Conservation (phyloP, 176 grass and related monocot genomes). For the Echinochloa phyllopogon region DNA sequence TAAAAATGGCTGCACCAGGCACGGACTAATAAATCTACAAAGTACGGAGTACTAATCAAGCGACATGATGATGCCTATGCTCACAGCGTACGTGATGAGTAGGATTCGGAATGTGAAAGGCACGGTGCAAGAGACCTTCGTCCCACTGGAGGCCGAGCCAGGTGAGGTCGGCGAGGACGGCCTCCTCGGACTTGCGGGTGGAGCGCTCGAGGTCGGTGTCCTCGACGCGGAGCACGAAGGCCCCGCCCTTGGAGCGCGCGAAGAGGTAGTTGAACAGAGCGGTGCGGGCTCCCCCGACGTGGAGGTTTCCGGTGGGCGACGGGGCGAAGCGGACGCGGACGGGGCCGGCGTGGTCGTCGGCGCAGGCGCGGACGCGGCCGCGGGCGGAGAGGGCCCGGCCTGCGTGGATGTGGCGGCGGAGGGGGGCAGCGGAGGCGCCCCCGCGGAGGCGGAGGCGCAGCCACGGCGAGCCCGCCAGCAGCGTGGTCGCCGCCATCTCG, state of each 20-base stretch:
- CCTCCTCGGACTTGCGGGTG: conserved; percentile 85
- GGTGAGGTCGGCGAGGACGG: conserved; percentile 77
- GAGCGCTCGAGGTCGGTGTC: conserved; percentile 93
- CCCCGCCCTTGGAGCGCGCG: conserved; percentile 74
- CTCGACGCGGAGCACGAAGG: conserved; percentile 86
- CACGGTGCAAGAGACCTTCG: conserved; percentile 57
- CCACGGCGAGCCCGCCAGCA: conserved; percentile 55
- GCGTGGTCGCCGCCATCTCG: conserved; percentile 48
- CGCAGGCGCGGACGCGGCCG: conserved; percentile 51
- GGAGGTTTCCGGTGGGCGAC: conserved; percentile 89
- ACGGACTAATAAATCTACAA: neutral
- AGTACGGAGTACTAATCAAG: neutral
- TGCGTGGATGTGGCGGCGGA: conserved; percentile 32
- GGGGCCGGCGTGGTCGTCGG: conserved; percentile 19
- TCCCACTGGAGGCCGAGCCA: conserved; percentile 97
- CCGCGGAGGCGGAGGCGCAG: conserved; percentile 62
- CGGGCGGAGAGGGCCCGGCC: conserved; percentile 51
- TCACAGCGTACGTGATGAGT: neutral
- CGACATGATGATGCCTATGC: neutral
- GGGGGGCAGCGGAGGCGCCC: conserved; percentile 15
- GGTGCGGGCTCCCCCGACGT: conserved; percentile 86
- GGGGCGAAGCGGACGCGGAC: conserved; percentile 94
- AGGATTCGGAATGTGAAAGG: neutral
- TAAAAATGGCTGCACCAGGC: neutral
- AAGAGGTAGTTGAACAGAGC: conserved; percentile 97